Conservation (phyloP, 352 stramenopile species). For the Poterioochromonas sp. region DNA sequence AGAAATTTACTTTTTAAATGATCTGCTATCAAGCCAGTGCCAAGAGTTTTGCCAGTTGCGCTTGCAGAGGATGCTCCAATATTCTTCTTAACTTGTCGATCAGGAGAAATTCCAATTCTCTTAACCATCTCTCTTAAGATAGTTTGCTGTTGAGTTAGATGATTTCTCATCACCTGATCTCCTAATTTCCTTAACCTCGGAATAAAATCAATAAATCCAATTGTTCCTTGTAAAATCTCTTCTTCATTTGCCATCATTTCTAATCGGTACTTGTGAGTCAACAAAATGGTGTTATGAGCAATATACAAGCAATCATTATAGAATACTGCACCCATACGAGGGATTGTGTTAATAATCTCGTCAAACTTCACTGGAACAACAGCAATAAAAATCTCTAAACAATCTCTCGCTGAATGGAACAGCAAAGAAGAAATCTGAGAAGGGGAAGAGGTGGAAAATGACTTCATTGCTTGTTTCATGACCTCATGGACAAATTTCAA, state of each 20-base stretch:
- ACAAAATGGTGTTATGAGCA: slow-evolving; percentile 2
- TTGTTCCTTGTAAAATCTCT: background rate
- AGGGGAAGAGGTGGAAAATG: background rate
- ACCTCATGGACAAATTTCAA: slow-evolving; percentile 29
- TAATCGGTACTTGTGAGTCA: slow-evolving; percentile 5
- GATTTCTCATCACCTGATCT: background rate
- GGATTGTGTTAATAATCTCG: background rate
- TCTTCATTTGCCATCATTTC: background rate
- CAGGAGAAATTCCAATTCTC: background rate
- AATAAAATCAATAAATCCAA: slow-evolving; percentile 28
- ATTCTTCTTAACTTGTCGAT: background rate
- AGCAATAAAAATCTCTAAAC: slow-evolving; percentile 7
- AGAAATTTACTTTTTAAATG: too few species aligned
- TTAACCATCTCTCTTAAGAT: background rate
- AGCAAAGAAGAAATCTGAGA: background rate
- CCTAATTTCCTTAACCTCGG: background rate
- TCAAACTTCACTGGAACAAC: slow-evolving; percentile 5
- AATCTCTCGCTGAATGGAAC: slow-evolving; percentile 8
- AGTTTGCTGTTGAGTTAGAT: background rate
- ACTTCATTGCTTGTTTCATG: background rate
- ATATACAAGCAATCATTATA: slow-evolving; percentile 30
- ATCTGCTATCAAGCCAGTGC: too few species aligned
- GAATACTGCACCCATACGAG: slow-evolving; percentile 30
- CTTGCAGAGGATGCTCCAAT: background rate
- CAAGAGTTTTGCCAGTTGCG: background rate